Percentiles rank a stretch among this genome's conserved stretches.
These are phyloP conservation scores for Loxodes magnus DNA, from an alignment of 73 alveolate species.

Conservation along the genomic window DNA sequence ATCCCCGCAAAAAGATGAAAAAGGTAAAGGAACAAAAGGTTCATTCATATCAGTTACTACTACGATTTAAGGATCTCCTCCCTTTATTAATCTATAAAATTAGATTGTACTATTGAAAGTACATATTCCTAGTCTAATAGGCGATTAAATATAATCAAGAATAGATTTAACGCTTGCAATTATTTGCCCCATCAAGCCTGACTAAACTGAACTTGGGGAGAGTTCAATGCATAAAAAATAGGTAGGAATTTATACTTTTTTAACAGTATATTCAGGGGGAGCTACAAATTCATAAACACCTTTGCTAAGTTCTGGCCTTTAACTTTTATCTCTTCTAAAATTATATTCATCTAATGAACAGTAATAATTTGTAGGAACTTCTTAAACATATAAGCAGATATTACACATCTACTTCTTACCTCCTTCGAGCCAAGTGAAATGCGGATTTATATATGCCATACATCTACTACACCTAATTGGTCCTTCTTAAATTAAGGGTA, in stretches of 20 bases:
- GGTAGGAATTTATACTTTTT: background rate
- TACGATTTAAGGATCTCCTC: constrained; percentile 12
- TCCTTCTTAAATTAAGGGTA: constrained; percentile 13
- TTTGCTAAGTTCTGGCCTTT: constrained; percentile 30
- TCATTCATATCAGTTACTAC: constrained; percentile 23
- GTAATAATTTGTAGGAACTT: constrained; percentile 20
- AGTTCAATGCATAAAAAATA: constrained; percentile 32
- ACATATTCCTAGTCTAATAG: constrained; percentile 10
- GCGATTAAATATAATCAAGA: constrained; percentile 29
- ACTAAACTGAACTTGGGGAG: constrained; percentile 8
- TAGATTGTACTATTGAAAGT: constrained; percentile 25
- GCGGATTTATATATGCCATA: constrained; percentile 33
- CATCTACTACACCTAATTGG: constrained; percentile 43
- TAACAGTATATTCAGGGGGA: constrained; percentile 11
- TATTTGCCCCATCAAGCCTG: constrained; percentile 14
- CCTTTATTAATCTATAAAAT: constrained; percentile 17
- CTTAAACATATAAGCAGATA: constrained; percentile 16
- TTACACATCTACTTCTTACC: constrained; percentile 21
- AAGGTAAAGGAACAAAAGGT: constrained; percentile 43
- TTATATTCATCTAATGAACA: background rate
- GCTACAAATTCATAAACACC: constrained; percentile 44
- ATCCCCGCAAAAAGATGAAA: background rate
- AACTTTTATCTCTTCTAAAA: too few relatives aligned
- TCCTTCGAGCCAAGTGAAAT: constrained; percentile 13
- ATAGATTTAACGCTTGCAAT: constrained; percentile 15